Conservation (phyloP, 345 rosid genomes). For the Eucalyptus melliodora region DNA sequence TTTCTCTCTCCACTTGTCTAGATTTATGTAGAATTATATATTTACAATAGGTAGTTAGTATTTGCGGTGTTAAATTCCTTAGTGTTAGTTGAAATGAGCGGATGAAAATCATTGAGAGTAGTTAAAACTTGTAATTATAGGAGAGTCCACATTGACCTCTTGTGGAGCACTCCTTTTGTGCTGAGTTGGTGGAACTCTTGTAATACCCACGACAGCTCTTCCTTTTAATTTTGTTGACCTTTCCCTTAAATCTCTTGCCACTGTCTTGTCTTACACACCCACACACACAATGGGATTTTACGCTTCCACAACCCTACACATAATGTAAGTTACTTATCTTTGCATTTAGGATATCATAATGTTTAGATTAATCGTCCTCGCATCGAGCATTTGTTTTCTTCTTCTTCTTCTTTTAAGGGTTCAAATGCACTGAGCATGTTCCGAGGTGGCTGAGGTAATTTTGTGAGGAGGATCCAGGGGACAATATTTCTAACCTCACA, state of each 20-base stretch:
- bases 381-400: no score
- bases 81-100: background rate
- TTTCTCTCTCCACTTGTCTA: background rate
- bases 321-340: no score
- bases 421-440: background rate
- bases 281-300: background rate
- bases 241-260: background rate
- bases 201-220: background rate
- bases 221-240: background rate
- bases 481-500: background rate
- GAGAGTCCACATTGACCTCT: background rate
- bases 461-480: background rate
- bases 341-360: no score
- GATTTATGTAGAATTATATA: background rate
- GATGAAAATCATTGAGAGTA: background rate
- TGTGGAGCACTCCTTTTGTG: background rate
- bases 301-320: background rate
- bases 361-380: background rate
- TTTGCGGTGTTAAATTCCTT: background rate
- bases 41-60: background rate
- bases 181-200: background rate
- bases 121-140: background rate
- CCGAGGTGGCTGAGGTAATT: background rate
- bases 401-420: no score
- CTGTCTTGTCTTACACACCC: background rate